Percentiles rank a stretch among this genome's conserved stretches.
These are phyloP conservation scores for Clonostachys byssicola DNA, from an alignment of 2,329 filamentous ascomycete genomes.

Conservation along the genomic window DNA sequence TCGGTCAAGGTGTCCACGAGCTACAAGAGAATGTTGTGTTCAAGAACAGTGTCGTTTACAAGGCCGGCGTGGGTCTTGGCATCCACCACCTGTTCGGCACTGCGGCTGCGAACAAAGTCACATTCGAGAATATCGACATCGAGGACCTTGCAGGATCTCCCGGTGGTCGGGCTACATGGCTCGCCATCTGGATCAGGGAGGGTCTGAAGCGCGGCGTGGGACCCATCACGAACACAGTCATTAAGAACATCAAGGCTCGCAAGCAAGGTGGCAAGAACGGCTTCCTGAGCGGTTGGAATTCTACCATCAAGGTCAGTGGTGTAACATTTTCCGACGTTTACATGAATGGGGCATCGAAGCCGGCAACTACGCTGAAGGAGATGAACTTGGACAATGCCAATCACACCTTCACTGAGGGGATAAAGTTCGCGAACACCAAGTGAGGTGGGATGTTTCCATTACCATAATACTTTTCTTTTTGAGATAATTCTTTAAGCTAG, in stretches of 20 bases:
- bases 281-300: neutral
- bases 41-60: constrained; percentile 1
- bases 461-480: no score
- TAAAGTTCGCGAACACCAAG: no score
- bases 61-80: neutral
- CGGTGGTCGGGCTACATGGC: constrained; percentile 1
- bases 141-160: neutral
- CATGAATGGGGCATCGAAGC: neutral
- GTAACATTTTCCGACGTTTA: constrained; percentile 1
- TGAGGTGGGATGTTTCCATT: no score
- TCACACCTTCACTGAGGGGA: neutral
- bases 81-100: constrained; percentile 2
- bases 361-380: neutral
- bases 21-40: neutral
- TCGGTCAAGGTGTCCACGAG: constrained; percentile 1
- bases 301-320: neutral
- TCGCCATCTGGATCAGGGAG: neutral
- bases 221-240: neutral
- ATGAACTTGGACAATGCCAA: constrained; percentile 1
- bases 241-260: constrained; percentile 1
- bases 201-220: neutral
- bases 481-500: no score
- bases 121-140: constrained; percentile 1
- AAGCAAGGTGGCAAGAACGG: neutral
- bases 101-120: neutral